Percentiles rank a stretch among this genome's conserved stretches.
Evolutionary conservation across 208 protist genomes (phyloP).

Genomic region (Trypanosoma cruzi): DNA sequence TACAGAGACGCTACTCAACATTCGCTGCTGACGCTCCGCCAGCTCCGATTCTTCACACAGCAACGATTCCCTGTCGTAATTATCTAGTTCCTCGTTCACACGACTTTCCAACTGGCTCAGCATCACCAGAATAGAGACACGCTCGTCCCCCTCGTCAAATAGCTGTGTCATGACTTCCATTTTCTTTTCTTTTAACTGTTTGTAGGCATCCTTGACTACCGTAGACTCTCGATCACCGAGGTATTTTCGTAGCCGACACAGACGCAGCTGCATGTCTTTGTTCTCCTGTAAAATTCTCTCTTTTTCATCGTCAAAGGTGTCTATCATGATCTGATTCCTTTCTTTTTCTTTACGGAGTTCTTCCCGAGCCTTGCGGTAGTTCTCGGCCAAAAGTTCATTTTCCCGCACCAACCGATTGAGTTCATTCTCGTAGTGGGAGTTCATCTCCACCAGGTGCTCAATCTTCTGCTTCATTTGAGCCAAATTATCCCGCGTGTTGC

Average conservation of each 20-base stretch:
- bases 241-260: constrained; percentile 87
- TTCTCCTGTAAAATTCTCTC: constrained; percentile 80
- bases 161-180: constrained; percentile 69
- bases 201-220: constrained; percentile 74
- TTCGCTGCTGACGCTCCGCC: constrained; percentile 36
- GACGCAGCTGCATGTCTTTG: constrained; percentile 86
- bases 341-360: constrained; percentile 35
- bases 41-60: constrained; percentile 41
- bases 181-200: constrained; percentile 71
- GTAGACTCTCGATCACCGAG: constrained; percentile 58
- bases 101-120: constrained; percentile 84
- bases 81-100: constrained; percentile 80
- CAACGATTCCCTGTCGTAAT: constrained; percentile 80
- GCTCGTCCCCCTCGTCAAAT: constrained; percentile 86
- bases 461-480: constrained; percentile 50
- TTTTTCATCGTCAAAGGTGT: constrained; percentile 51
- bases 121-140: constrained; percentile 69
- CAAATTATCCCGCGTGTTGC: constrained; percentile 56
- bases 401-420: constrained; percentile 67
- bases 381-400: constrained; percentile 58
- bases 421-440: constrained; percentile 71
- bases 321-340: constrained; percentile 26
- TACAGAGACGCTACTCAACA: constrained; percentile 51
- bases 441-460: constrained; percentile 47
- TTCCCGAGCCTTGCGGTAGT: constrained; percentile 44